These are phyloP conservation scores for Tylopilus balloui DNA, from an alignment of 768 basidiomycete genomes.

Conservation along the genomic window DNA sequence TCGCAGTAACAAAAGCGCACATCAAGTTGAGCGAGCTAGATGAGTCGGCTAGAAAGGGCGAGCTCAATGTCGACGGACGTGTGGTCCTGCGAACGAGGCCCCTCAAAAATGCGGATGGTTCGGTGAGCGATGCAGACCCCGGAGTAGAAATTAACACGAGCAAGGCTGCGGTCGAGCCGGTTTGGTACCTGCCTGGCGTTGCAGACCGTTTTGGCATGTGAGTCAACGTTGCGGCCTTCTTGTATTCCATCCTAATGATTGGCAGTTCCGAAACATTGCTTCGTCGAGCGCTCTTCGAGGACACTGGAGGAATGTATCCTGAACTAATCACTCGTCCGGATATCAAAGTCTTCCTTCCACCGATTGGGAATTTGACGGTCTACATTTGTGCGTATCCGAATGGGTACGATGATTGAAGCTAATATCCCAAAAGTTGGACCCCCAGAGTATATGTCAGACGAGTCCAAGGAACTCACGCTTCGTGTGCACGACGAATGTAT, in stretches of 20 bases:
- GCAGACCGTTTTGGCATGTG: slow-evolving; percentile 93
- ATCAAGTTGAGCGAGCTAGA: slow-evolving; percentile 95
- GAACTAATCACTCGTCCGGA: slow-evolving; percentile 94
- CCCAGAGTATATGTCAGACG: slow-evolving; percentile 71
- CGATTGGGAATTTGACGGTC: slow-evolving; percentile 86
- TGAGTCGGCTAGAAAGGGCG: slow-evolving; percentile 68
- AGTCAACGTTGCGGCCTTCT: slow-evolving; percentile 26
- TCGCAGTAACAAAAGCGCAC: slow-evolving; percentile 89
- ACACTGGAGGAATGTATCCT: slow-evolving; percentile 94
- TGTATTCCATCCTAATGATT: not conserved
- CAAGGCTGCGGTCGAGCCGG: slow-evolving; percentile 95
- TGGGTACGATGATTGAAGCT: not conserved
- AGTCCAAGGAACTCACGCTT: slow-evolving; percentile 74
- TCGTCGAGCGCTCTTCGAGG: slow-evolving; percentile 91
- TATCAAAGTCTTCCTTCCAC: slow-evolving; percentile 93
- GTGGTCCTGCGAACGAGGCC: slow-evolving; percentile 70
- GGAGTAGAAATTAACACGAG: slow-evolving; percentile 87
- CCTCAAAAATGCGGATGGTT: slow-evolving; percentile 60
- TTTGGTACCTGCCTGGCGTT: slow-evolving; percentile 93
- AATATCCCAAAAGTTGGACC: slow-evolving; percentile 59
- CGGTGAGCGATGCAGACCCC: slow-evolving; percentile 48
- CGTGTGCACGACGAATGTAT: slow-evolving; percentile 93
- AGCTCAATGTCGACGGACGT: slow-evolving; percentile 74
- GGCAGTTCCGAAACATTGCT: slow-evolving; percentile 75
- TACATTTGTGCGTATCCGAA: slow-evolving; percentile 68